Conservation (phyloP, 73 alveolate genomes). For the Tetrahymena malaccensis region DNA sequence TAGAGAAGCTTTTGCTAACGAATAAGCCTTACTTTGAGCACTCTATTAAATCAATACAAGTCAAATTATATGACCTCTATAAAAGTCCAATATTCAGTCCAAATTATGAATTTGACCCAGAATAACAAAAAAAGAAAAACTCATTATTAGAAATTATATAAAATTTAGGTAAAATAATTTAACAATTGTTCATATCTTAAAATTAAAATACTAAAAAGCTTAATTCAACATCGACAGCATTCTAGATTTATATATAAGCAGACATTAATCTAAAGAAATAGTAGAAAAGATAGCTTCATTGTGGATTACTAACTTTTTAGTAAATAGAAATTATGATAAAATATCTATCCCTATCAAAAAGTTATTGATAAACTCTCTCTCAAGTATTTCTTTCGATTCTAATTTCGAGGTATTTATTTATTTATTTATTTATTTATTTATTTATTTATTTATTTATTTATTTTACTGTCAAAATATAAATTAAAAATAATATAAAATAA, state of each 20-base stretch:
- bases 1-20: constrained; percentile 12
- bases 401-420: constrained; percentile 22
- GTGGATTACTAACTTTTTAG: constrained; percentile 25
- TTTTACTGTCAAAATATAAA: background rate
- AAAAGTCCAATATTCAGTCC: constrained; percentile 30
- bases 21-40: constrained; percentile 13
- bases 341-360: constrained; percentile 29
- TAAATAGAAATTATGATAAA: constrained; percentile 14
- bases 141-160: constrained; percentile 1
- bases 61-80: constrained; percentile 15
- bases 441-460: no score
- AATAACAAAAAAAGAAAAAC: constrained; percentile 17
- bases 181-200: background rate
- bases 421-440: no score
- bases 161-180: background rate
- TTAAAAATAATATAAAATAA: background rate
- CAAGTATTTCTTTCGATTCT: constrained; percentile 15
- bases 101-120: constrained; percentile 31
- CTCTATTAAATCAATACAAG: constrained; percentile 13
- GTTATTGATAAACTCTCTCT: background rate
- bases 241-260: constrained; percentile 13
- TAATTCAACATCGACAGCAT: constrained; percentile 22
- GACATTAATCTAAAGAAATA: constrained; percentile 14
- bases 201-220: background rate
- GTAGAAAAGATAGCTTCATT: constrained; percentile 30